Evolutionary conservation across 2,329 filamentous ascomycete genomes (phyloP).

Genomic region (Ophiobolus disseminans): DNA sequence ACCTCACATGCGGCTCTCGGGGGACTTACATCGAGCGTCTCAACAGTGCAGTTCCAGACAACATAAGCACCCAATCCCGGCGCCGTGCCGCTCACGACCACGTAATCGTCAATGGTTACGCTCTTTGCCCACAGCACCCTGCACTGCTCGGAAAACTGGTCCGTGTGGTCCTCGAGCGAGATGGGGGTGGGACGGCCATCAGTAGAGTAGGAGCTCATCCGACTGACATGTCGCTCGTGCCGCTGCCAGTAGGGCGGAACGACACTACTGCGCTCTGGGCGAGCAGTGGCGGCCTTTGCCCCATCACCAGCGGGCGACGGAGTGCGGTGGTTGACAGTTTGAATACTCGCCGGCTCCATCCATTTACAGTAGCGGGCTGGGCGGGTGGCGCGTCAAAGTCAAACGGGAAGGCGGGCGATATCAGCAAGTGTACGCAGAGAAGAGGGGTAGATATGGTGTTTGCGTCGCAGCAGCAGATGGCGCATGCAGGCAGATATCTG

Average conservation of each 20-base stretch:
- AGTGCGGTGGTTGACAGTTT: constrained; percentile 34
- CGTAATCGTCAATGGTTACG: constrained; percentile 68
- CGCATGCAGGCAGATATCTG: constrained; percentile 11
- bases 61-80: constrained; percentile 83
- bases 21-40: constrained; percentile 77
- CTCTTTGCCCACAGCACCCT: constrained; percentile 67
- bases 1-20: constrained; percentile 24
- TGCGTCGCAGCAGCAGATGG: constrained; percentile 6
- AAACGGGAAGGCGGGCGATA: constrained; percentile 19
- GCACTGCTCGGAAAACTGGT: constrained; percentile 63
- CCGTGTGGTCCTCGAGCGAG: constrained; percentile 69
- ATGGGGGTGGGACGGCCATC: constrained; percentile 56
- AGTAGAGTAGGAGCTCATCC: constrained; percentile 44
- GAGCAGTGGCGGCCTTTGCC: constrained; percentile 27
- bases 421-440: constrained; percentile 14
- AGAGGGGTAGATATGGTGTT: constrained; percentile 24
- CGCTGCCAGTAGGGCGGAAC: constrained; percentile 58
- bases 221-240: constrained; percentile 50
- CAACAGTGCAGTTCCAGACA: constrained; percentile 89
- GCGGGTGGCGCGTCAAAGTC: constrained; percentile 26
- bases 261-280: constrained; percentile 41
- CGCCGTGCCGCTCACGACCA: constrained; percentile 64
- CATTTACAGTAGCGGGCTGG: constrained; percentile 44
- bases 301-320: constrained; percentile 31
- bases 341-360: constrained; percentile 49